Percentiles rank a stretch among this genome's conserved stretches.
Conservation (phyloP, 345 rosid species). For the Moringa oleifera region DNA sequence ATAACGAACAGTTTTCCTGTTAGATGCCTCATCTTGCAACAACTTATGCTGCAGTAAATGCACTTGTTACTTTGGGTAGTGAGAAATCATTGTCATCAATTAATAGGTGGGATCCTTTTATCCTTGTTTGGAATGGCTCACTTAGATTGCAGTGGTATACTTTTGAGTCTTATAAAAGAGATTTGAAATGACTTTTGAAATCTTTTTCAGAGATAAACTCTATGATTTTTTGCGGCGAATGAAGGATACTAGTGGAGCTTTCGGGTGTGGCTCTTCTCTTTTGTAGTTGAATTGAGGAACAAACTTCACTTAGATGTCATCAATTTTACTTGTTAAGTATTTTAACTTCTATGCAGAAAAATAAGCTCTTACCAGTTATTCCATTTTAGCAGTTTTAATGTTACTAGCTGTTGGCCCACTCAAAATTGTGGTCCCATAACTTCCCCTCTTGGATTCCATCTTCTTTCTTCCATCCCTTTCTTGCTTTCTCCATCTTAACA, state of each 20-base stretch:
- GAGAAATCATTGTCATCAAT: constrained; percentile 61
- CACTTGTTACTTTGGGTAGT: constrained; percentile 87
- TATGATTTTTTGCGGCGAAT: constrained; percentile 53
- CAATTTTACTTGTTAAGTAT: neutral
- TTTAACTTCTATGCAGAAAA: neutral
- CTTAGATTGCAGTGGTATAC: neutral
- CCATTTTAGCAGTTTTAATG: too few relatives aligned
- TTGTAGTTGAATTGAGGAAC: neutral
- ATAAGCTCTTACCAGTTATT: too few relatives aligned
- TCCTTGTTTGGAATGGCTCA: neutral
- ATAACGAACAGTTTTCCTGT: constrained; percentile 17
- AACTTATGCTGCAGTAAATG: constrained; percentile 88
- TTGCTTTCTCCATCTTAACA: too few relatives aligned
- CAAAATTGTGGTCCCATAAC: too few relatives aligned
- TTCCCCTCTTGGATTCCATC: too few relatives aligned
- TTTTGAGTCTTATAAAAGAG: constrained; percentile 12
- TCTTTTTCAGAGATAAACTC: constrained; percentile 51
- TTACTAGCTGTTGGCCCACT: too few relatives aligned
- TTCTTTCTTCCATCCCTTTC: too few relatives aligned
- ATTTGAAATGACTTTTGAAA: constrained; percentile 20
- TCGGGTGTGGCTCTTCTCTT: constrained; percentile 48
- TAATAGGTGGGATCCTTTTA: constrained; percentile 56
- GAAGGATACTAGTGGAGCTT: constrained; percentile 80
- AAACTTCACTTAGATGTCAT: neutral
- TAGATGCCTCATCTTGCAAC: constrained; percentile 99